A percentile compares a stretch with the other conserved stretches of the same genome.
Conservation (phyloP, 306 rosid species). For the Vicia faba region DNA sequence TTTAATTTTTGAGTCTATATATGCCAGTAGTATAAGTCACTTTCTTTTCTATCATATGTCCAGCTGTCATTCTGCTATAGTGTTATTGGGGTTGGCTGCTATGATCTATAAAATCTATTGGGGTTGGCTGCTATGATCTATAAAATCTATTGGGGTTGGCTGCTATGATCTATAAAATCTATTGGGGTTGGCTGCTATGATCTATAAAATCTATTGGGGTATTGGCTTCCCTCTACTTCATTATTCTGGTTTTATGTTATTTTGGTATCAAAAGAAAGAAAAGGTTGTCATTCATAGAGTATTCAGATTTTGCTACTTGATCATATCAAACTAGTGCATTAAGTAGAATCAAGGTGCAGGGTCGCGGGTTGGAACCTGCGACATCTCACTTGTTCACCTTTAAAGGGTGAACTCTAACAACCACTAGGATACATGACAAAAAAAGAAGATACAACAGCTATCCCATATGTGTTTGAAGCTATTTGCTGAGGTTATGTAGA, state of each 20-base stretch:
- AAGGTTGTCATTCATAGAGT: slow-evolving; percentile 11
- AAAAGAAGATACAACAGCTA: background rate
- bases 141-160: slow-evolving; percentile 1
- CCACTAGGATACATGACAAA: too few relatives aligned
- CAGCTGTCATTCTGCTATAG: background rate
- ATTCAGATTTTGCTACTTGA: slow-evolving; percentile 12
- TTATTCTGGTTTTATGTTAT: slow-evolving; percentile 20
- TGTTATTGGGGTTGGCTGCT: background rate
- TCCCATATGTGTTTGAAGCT: slow-evolving; percentile 15
- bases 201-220: background rate
- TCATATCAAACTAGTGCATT: slow-evolving; percentile 10
- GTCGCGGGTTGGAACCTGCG: too few relatives aligned
- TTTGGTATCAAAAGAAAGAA: background rate
- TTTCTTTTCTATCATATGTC: too few relatives aligned
- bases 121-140: background rate
- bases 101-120: background rate
- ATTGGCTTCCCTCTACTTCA: slow-evolving; percentile 1
- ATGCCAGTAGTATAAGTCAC: background rate
- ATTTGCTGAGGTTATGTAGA: slow-evolving; percentile 13
- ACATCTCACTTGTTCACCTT: too few relatives aligned
- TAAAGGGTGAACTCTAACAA: too few relatives aligned
- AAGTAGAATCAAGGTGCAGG: background rate
- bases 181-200: background rate
- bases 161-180: background rate
- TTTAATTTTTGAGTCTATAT: background rate